Base-by-base conservation (phyloP, 192 early-diverging fungal species). In the Coemansia sp. region DNA sequence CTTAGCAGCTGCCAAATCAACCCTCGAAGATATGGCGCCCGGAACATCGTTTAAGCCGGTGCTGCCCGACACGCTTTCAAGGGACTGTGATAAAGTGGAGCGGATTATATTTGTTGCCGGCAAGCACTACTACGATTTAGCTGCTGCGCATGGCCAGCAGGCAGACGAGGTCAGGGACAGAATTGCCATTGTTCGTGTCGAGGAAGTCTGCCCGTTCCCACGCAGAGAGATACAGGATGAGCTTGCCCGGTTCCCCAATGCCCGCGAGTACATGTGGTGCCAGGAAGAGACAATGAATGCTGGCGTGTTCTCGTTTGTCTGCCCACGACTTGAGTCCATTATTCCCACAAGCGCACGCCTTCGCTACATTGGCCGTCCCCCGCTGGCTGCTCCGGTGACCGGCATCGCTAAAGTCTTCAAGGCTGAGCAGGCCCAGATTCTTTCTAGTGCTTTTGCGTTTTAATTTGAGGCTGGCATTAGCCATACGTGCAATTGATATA, bases 231-330 rank as follows among this genome's bases (percentile, higher is more conserved):
- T 94, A 26, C 40, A 71, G 44, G 17, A 58, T 11, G 87, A 88
- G 63, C 68, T 97, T 11, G 58, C 66, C 20, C 78, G 81, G 39
- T 94, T 83, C 69, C 58, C 60, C 11, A 75, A 81, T n/a, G 86
- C 85, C 10, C 61, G 75, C 32, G 83, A 88, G 42, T 89, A 85
- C 62, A 67, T 84, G 6, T 91, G 87, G 86, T 88, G 84, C 61
- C 89, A 90, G 63, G 96, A 98, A 65, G 96, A 98, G 61, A 93
- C 93, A 26, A 88, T 96, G 79, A 98, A 98, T 56, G 84, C 88
- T 37, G 96, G 96, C 15, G 86, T 85, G 11, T 96, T 88, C 64
- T 72, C 87, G 2, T 98, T 91, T 81, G 84, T 94, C 55, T 87
- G 82, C 58, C 96, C 93, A 20, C 81, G 96, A 40, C 69, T 97